phyloP scores from a whole-genome alignment of 345 rosid species.

The Nephelium lappaceum region DNA sequence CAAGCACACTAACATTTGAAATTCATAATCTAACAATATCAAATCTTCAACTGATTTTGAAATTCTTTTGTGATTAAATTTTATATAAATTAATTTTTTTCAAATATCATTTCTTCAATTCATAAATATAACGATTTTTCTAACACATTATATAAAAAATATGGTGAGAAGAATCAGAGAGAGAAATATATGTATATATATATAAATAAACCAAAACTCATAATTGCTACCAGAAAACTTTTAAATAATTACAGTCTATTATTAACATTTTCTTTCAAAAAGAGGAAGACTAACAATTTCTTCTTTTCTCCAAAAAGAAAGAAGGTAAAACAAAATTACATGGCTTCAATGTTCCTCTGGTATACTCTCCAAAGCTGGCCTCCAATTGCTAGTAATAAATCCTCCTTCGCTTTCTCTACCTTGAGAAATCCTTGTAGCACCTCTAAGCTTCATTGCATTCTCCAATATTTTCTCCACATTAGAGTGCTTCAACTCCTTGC shows the following conservation, averaged over 20 bases:
- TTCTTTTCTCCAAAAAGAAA: neutral
- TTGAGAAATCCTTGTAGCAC: slow-evolving; percentile 17
- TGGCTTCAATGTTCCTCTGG: slow-evolving; percentile 46
- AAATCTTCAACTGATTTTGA: no score
- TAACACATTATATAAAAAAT: no score
- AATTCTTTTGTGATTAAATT: no score
- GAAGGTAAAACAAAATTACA: neutral
- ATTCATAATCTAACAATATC: no score
- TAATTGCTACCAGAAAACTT: neutral
- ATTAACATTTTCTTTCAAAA: neutral
- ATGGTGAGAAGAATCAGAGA: no score
- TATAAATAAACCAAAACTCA: neutral
- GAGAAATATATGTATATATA: no score
- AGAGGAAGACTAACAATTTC: neutral
- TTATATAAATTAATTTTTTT: no score
- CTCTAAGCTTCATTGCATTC: slow-evolving; percentile 46
- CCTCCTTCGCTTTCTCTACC: slow-evolving; percentile 7
- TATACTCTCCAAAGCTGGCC: slow-evolving; percentile 63
- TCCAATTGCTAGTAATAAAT: slow-evolving; percentile 36
- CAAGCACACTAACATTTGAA: no score
- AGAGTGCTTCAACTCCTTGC: slow-evolving; percentile 24
- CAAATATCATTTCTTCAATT: no score
- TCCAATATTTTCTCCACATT: slow-evolving; percentile 50
- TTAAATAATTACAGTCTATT: neutral
- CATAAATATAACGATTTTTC: no score